Conservation (phyloP, 208 protist species). For the Trypanosoma rangeli region DNA sequence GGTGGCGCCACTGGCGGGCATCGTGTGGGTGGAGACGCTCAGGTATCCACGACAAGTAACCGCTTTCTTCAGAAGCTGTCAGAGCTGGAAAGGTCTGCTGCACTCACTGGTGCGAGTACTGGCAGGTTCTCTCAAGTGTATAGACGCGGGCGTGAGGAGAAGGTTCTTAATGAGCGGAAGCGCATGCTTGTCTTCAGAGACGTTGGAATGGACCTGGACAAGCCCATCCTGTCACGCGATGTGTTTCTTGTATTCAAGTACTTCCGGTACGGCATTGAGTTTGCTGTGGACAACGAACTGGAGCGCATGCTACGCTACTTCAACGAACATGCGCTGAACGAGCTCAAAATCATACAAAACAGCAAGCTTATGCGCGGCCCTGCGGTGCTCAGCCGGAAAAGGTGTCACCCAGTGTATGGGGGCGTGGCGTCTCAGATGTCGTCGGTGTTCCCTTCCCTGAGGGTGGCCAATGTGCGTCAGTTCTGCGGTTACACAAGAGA, state of each 20-base stretch:
- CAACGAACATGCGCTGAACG: conserved; percentile 87
- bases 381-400: conserved; percentile 46
- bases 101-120: not conserved
- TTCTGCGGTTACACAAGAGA: conserved; percentile 41
- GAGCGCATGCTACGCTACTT: conserved; percentile 90
- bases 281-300: conserved; percentile 87
- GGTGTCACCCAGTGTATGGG: not conserved
- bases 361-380: conserved; percentile 89
- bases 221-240: conserved; percentile 86
- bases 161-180: conserved; percentile 68
- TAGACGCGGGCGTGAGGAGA: conserved; percentile 33
- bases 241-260: conserved; percentile 88
- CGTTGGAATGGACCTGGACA: conserved; percentile 89
- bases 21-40: not conserved
- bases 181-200: conserved; percentile 85
- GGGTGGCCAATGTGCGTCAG: conserved; percentile 51
- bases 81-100: conserved; percentile 56
- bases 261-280: conserved; percentile 84
- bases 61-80: conserved; percentile 59
- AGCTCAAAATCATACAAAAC: conserved; percentile 87
- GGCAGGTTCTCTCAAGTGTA: not conserved
- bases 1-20: not conserved
- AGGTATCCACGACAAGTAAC: conserved; percentile 24
- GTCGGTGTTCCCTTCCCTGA: conserved; percentile 49
- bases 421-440: conserved; percentile 36